Conservation (phyloP, 2,329 filamentous ascomycete genomes). For the Chalara sp. region DNA sequence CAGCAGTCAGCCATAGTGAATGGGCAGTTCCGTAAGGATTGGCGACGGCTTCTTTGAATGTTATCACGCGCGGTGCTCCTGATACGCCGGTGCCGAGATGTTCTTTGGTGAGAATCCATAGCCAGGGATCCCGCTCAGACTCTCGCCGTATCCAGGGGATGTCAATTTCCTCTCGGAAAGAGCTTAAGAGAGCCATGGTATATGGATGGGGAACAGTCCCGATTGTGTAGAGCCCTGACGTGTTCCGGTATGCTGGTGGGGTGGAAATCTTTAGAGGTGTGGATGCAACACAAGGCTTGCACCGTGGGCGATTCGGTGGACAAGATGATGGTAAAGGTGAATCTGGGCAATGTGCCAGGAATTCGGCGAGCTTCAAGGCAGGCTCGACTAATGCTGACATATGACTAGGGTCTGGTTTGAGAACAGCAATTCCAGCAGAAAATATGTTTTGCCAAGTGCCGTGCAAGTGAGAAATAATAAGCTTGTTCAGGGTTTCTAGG, state of each 20-base stretch:
- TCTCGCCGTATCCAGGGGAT: conserved; percentile 59
- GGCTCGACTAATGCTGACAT: conserved; percentile 67
- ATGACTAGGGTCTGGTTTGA: conserved; percentile 72
- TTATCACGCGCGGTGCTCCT: conserved; percentile 58
- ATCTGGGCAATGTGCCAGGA: conserved; percentile 68
- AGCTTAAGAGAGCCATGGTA: conserved; percentile 65
- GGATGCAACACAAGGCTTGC: conserved; percentile 64
- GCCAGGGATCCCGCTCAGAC: conserved; percentile 72
- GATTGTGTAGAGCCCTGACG: conserved; percentile 68
- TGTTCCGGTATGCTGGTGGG: conserved; percentile 63
- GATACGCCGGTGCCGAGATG: conserved; percentile 58
- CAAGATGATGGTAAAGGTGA: conserved; percentile 71
- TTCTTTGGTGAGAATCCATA: conserved; percentile 63
- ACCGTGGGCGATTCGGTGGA: conserved; percentile 72
- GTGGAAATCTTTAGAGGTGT: conserved; percentile 61
- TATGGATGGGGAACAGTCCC: conserved; percentile 88
- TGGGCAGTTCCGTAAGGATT: conserved; percentile 55
- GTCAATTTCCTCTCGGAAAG: conserved; percentile 54
- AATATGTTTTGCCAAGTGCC: conserved; percentile 78
- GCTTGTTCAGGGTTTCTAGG: conserved; percentile 57
- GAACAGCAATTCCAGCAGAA: conserved; percentile 66
- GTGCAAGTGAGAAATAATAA: conserved; percentile 84
- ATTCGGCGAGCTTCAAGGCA: conserved; percentile 64
- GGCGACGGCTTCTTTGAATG: conserved; percentile 77
- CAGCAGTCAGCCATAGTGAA: conserved; percentile 78